Percentiles rank a stretch among this genome's conserved stretches.
These are phyloP conservation scores for Fusarium cyanostomum DNA, from an alignment of 2,329 filamentous ascomycete genomes.

Conservation along the genomic window DNA sequence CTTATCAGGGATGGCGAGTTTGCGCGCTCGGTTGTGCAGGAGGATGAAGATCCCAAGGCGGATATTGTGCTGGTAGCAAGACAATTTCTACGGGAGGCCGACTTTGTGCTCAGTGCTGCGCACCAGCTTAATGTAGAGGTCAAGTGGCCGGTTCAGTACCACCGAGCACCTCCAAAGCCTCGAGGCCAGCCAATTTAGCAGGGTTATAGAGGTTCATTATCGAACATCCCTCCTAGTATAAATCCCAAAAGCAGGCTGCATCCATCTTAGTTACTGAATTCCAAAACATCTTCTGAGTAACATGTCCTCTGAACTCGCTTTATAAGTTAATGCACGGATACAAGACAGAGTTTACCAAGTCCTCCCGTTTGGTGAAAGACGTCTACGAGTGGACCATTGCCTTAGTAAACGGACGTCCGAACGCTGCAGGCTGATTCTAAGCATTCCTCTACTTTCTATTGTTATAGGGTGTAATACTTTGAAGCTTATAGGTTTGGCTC, in stretches of 20 bases:
- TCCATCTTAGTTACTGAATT: too few species aligned
- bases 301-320: too few species aligned
- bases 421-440: not conserved
- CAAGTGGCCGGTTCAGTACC: slow-evolving; percentile 75
- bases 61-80: slow-evolving; percentile 78
- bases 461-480: not conserved
- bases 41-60: slow-evolving; percentile 54
- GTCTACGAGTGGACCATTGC: not conserved
- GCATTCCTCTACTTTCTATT: not conserved
- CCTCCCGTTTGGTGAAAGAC: too few species aligned
- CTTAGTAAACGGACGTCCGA: not conserved
- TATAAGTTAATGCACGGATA: too few species aligned
- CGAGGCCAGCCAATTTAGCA: not conserved
- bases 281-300: too few species aligned
- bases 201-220: too few species aligned
- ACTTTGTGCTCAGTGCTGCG: slow-evolving; percentile 77
- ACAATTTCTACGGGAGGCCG: slow-evolving; percentile 83
- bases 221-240: too few species aligned
- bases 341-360: too few species aligned
- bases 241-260: too few species aligned
- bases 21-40: slow-evolving; percentile 67
- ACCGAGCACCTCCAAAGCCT: slow-evolving; percentile 8
- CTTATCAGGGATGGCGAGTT: slow-evolving; percentile 74
- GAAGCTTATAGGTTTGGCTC: not conserved
- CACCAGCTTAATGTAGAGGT: slow-evolving; percentile 75